These are phyloP conservation scores for Triticum urartu DNA, from an alignment of 176 grass and related monocot species.

Conservation along the genomic window DNA sequence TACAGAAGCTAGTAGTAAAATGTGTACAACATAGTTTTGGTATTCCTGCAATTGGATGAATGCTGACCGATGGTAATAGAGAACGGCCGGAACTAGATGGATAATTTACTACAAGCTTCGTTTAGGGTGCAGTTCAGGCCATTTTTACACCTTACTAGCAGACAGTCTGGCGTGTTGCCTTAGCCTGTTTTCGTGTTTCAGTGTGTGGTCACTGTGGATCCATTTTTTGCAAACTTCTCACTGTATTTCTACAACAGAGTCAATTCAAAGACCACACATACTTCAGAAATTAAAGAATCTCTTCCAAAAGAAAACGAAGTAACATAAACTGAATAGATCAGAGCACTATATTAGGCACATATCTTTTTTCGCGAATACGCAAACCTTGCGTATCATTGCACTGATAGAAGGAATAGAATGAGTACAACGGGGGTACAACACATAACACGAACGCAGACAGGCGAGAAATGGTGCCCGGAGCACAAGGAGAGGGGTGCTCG, in stretches of 20 bases:
- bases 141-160: not conserved
- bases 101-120: not conserved
- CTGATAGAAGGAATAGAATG: too few relatives aligned
- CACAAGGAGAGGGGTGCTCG: too few relatives aligned
- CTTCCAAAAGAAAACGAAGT: not conserved
- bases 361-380: not conserved
- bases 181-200: constrained; percentile 6
- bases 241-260: not conserved
- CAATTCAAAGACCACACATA: constrained; percentile 8
- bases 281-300: constrained; percentile 15
- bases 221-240: not conserved
- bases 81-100: not conserved
- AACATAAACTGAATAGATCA: constrained; percentile 26
- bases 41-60: not conserved
- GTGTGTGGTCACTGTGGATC: not conserved
- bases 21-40: not conserved
- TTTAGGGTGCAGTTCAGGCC: not conserved
- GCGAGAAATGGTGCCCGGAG: too few relatives aligned
- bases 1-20: not conserved
- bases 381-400: too few relatives aligned
- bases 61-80: not conserved
- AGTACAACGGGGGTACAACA: too few relatives aligned
- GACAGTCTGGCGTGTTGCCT: not conserved
- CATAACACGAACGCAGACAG: too few relatives aligned
- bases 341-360: constrained; percentile 9